A percentile compares a stretch with the other conserved stretches of the same genome.
These are phyloP conservation scores for Penicillium odoratum DNA, from an alignment of 495 filamentous ascomycete species.

Conservation along the genomic window DNA sequence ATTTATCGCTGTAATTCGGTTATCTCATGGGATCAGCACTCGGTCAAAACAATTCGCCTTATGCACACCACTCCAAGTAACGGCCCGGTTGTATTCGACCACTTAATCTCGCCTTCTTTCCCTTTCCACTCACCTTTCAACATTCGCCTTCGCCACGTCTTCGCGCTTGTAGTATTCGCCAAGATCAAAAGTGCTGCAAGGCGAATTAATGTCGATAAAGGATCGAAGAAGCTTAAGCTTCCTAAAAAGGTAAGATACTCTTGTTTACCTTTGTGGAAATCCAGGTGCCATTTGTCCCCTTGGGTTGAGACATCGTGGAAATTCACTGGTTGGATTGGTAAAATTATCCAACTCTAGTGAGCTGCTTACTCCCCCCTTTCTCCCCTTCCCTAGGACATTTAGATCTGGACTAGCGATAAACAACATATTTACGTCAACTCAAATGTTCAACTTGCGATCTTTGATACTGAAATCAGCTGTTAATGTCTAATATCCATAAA, in stretches of 20 bases:
- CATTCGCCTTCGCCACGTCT: conserved; percentile 20
- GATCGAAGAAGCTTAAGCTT: neutral
- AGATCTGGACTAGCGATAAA: neutral
- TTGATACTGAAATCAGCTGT: neutral
- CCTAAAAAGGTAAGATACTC: conserved; percentile 14
- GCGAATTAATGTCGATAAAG: conserved; percentile 13
- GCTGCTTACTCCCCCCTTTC: conserved; percentile 4
- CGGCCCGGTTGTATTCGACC: conserved; percentile 51
- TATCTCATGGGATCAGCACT: conserved; percentile 50
- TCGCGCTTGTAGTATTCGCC: conserved; percentile 41
- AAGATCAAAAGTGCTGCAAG: neutral
- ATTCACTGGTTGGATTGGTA: neutral
- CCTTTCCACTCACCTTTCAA: conserved; percentile 31
- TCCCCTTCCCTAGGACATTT: neutral
- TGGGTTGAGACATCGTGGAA: neutral
- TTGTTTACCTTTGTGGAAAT: neutral
- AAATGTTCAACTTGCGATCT: neutral
- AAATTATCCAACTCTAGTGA: neutral
- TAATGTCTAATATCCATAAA: too few species aligned
- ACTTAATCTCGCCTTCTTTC: conserved; percentile 30
- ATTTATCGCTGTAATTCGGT: conserved; percentile 55
- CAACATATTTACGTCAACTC: neutral
- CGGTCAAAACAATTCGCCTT: conserved; percentile 44
- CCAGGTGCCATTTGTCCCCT: neutral
- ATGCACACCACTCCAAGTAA: conserved; percentile 45